phyloP scores from a whole-genome alignment of 768 basidiomycete genomes.

The Trametes villosa region DNA sequence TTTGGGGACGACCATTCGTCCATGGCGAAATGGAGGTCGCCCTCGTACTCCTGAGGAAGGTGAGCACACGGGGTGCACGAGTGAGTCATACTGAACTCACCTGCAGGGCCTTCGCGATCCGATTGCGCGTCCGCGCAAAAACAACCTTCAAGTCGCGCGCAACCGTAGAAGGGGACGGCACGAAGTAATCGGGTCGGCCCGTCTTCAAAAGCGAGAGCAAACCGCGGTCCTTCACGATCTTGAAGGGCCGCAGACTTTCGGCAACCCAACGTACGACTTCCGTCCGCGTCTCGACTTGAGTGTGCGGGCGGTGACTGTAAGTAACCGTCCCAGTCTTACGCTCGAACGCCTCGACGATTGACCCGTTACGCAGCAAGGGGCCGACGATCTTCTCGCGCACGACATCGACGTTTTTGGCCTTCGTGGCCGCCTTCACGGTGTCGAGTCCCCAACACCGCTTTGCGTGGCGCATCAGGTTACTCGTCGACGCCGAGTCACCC shows the following conservation, averaged over 20 bases:
- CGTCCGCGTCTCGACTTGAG: slow-evolving; percentile 30
- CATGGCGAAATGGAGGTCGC: slow-evolving; percentile 34
- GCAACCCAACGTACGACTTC: slow-evolving; percentile 42
- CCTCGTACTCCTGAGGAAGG: slow-evolving; percentile 32
- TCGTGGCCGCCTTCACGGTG: slow-evolving; percentile 22
- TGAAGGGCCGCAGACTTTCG: slow-evolving; percentile 38
- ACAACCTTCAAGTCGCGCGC: slow-evolving; percentile 36
- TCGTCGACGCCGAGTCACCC: slow-evolving; percentile 35
- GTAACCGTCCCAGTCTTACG: slow-evolving; percentile 35
- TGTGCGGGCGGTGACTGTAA: slow-evolving; percentile 36
- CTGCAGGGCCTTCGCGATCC: slow-evolving; percentile 31
- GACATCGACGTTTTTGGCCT: background rate
- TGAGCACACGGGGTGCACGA: too few relatives aligned
- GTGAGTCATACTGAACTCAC: too few relatives aligned
- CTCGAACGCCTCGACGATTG: slow-evolving; percentile 35
- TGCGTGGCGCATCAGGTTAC: slow-evolving; percentile 34
- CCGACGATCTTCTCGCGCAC: background rate
- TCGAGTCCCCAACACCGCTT: slow-evolving; percentile 40
- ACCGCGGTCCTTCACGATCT: slow-evolving; percentile 39
- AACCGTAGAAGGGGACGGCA: slow-evolving; percentile 40
- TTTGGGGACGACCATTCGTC: slow-evolving; percentile 6
- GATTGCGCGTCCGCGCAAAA: slow-evolving; percentile 26
- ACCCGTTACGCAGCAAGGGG: background rate
- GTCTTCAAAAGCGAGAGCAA: slow-evolving; percentile 41
- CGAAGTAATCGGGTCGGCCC: slow-evolving; percentile 36